A percentile compares a stretch with the other conserved stretches of the same genome.
phyloP scores from a whole-genome alignment of 2,329 filamentous ascomycete species.

The Epichloe hybrida region DNA sequence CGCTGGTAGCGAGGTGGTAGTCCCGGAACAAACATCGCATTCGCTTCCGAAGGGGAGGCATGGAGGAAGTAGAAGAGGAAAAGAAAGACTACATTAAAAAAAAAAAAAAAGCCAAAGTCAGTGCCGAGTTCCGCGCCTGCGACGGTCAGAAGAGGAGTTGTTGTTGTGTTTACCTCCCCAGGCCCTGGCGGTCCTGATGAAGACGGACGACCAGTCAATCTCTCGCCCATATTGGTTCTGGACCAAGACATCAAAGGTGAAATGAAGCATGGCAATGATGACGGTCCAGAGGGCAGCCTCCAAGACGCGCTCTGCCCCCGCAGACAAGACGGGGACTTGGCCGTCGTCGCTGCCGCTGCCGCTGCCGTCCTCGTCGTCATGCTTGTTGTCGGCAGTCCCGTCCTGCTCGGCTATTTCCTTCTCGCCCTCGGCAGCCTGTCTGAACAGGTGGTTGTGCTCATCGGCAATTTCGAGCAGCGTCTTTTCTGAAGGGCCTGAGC shows the following conservation, averaged over 20 bases:
- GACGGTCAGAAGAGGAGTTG: no score
- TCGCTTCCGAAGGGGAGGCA: conserved; percentile 28
- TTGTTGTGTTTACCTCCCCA: conserved; percentile 31
- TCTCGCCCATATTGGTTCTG: conserved; percentile 65
- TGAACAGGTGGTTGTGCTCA: conserved; percentile 45
- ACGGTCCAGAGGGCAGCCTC: conserved; percentile 45
- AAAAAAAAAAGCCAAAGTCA: no score
- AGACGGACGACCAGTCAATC: conserved; percentile 44
- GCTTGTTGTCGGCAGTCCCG: conserved; percentile 11
- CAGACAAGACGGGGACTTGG: conserved; percentile 21
- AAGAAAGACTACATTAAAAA: conserved; percentile 33
- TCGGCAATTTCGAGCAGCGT: conserved; percentile 64
- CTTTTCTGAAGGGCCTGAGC: conserved; percentile 43
- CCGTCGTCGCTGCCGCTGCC: no score
- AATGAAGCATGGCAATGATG: conserved; percentile 57
- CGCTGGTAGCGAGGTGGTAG: conserved; percentile 33
- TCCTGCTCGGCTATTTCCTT: conserved; percentile 16
- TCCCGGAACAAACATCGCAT: conserved; percentile 34
- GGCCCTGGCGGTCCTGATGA: conserved; percentile 37
- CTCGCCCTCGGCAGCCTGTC: conserved; percentile 28
- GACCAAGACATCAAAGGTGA: conserved; percentile 66
- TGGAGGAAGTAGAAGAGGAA: conserved; percentile 44
- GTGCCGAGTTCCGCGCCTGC: no score
- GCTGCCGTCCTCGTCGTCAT: conserved; percentile 9
- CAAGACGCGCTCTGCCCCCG: conserved; percentile 35